Percentiles rank a stretch among this genome's conserved stretches.
Conservation (phyloP, 768 basidiomycete species). For the Boletus vermiculosoides region DNA sequence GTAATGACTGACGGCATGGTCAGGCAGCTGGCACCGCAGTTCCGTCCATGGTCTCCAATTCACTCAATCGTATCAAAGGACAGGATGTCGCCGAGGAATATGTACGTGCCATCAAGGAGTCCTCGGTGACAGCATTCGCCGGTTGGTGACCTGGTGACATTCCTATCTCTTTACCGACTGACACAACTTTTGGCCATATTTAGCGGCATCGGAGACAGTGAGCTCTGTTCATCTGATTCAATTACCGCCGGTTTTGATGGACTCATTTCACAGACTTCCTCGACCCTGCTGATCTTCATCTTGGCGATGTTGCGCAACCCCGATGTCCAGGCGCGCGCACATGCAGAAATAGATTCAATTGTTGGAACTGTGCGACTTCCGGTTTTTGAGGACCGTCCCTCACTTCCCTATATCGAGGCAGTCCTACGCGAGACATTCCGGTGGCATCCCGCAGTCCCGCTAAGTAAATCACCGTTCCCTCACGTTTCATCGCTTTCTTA, state of each 20-base stretch:
- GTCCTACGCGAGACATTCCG: slow-evolving; percentile 34
- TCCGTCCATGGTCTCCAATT: slow-evolving; percentile 30
- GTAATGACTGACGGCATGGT: background rate
- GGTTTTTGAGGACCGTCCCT: slow-evolving; percentile 29
- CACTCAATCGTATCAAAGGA: slow-evolving; percentile 13
- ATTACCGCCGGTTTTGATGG: background rate
- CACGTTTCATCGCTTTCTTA: background rate
- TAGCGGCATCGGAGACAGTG: slow-evolving; percentile 33
- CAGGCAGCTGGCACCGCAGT: slow-evolving; percentile 26
- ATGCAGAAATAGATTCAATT: slow-evolving; percentile 37
- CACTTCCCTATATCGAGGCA: slow-evolving; percentile 29
- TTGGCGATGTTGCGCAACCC: slow-evolving; percentile 39
- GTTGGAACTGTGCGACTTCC: slow-evolving; percentile 34
- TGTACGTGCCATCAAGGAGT: slow-evolving; percentile 27
- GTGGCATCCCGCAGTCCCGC: slow-evolving; percentile 36
- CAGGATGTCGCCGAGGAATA: slow-evolving; percentile 6
- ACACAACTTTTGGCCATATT: background rate
- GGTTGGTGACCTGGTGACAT: slow-evolving; percentile 14
- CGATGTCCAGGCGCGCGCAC: slow-evolving; percentile 37
- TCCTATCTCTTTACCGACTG: background rate
- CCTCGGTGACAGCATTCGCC: slow-evolving; percentile 30
- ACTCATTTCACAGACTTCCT: slow-evolving; percentile 27
- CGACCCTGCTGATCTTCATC: slow-evolving; percentile 31
- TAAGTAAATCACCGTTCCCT: slow-evolving; percentile 24
- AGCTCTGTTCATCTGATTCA: background rate